Conservation (phyloP, 331 rosid genomes). For the Quercus phellos region DNA sequence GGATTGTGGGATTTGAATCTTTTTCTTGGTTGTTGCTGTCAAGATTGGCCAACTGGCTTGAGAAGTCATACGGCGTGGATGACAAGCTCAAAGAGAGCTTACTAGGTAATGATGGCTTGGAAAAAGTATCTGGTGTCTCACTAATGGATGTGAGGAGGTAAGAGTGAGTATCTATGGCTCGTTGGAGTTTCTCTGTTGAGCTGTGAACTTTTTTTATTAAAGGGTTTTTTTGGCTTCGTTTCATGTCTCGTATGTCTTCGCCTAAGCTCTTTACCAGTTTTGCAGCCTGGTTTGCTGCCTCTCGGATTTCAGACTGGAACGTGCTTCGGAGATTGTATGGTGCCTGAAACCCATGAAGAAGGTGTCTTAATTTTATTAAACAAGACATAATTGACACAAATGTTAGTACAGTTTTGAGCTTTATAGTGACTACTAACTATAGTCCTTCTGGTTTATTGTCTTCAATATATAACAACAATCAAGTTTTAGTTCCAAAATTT, state of each 20-base stretch:
- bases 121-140: slow-evolving; percentile 20
- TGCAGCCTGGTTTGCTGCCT: slow-evolving; percentile 56
- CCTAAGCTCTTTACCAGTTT: slow-evolving; percentile 54
- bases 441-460: background rate
- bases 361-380: background rate
- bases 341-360: slow-evolving; percentile 35
- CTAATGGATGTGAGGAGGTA: slow-evolving; percentile 40
- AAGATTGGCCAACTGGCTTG: slow-evolving; percentile 15
- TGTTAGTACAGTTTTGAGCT: background rate
- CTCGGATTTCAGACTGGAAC: slow-evolving; percentile 54
- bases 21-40: slow-evolving; percentile 14
- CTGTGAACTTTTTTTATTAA: slow-evolving; percentile 42
- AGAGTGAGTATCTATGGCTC: slow-evolving; percentile 50
- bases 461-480: background rate
- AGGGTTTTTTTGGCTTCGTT: slow-evolving; percentile 29
- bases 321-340: slow-evolving; percentile 51
- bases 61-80: slow-evolving; percentile 3
- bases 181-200: slow-evolving; percentile 53
- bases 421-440: background rate
- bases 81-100: slow-evolving; percentile 32
- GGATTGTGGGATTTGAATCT: slow-evolving; percentile 16
- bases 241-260: slow-evolving; percentile 50
- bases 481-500: too few relatives aligned
- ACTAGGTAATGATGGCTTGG: slow-evolving; percentile 24
- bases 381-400: too few relatives aligned